phyloP scores from a whole-genome alignment of 1,284 basidiomycete genomes.

The Anthracocystis panici-leucophaei region DNA sequence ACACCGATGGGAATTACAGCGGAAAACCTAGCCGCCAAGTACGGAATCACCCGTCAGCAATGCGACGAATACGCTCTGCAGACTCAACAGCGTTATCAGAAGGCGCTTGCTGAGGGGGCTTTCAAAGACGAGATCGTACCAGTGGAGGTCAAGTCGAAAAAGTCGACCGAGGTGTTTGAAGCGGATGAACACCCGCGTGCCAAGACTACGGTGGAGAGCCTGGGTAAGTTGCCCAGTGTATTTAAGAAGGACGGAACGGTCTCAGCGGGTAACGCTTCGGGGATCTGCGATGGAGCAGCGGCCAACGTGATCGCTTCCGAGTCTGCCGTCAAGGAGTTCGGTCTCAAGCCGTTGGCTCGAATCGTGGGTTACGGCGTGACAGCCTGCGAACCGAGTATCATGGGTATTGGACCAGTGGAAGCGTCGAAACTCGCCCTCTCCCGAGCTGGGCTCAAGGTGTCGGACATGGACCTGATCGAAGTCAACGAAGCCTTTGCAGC shows the following conservation, averaged over 20 bases:
- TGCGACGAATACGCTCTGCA: constrained; percentile 76
- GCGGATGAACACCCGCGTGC: constrained; percentile 75
- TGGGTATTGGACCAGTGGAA: constrained; percentile 75
- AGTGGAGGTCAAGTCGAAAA: constrained; percentile 68
- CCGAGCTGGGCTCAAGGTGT: constrained; percentile 70
- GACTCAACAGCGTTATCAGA: constrained; percentile 69
- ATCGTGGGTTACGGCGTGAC: constrained; percentile 77
- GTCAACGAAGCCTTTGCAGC: constrained; percentile 88
- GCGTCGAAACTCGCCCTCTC: constrained; percentile 70
- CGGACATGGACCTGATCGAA: constrained; percentile 74
- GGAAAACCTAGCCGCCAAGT: constrained; percentile 86
- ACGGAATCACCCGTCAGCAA: constrained; percentile 83
- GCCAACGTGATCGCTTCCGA: constrained; percentile 93
- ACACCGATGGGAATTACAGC: constrained; percentile 79
- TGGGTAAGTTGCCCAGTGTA: constrained; percentile 84
- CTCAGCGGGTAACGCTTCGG: constrained; percentile 95
- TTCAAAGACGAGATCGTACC: constrained; percentile 71
- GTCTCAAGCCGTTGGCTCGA: constrained; percentile 86
- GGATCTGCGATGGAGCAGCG: constrained; percentile 95
- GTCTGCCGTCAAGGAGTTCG: constrained; percentile 87
- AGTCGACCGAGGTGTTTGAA: constrained; percentile 58
- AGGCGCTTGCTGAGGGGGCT: constrained; percentile 71
- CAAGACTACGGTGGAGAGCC: constrained; percentile 90
- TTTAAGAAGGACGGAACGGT: constrained; percentile 91
- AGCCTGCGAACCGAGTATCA: constrained; percentile 74